A percentile compares a stretch with the other conserved stretches of the same genome.
Conservation (phyloP, 2,329 filamentous ascomycete species). For the Plectosphaerella sp. region DNA sequence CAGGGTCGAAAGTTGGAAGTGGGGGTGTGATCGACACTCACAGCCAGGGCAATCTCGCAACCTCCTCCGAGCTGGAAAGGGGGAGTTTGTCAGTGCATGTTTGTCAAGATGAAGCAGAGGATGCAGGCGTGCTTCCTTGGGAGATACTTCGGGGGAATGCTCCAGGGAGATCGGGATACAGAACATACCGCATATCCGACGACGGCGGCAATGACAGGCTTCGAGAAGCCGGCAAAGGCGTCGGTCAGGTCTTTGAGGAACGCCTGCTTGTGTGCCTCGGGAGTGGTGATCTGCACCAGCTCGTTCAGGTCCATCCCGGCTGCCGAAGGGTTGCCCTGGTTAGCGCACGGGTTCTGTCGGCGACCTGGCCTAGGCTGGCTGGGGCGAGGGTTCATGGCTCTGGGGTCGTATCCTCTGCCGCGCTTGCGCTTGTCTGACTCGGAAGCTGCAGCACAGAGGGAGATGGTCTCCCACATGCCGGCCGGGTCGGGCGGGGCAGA, state of each 20-base stretch:
- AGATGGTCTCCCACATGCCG: too few species aligned
- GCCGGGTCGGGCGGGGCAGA: too few species aligned
- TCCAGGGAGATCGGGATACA: not conserved
- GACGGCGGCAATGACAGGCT: conserved; percentile 45
- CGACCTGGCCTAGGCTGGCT: too few species aligned
- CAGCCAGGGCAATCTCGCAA: conserved; percentile 44
- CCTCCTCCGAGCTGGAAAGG: conserved; percentile 38
- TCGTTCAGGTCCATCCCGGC: conserved; percentile 16
- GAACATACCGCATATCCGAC: conserved; percentile 43
- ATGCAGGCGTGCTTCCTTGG: not conserved
- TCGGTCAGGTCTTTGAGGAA: conserved; percentile 34
- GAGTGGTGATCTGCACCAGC: conserved; percentile 14
- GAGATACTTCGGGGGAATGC: too few species aligned
- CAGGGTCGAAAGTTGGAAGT: too few species aligned
- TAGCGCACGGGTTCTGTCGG: too few species aligned
- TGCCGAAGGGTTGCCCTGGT: not conserved
- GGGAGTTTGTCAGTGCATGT: not conserved
- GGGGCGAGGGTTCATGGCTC: too few species aligned
- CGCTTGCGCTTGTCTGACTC: too few species aligned
- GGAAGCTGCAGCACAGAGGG: too few species aligned
- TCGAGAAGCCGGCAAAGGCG: conserved; percentile 30
- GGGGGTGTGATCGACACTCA: conserved; percentile 12
- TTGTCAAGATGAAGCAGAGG: too few species aligned
- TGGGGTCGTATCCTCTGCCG: too few species aligned
- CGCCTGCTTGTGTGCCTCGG: conserved; percentile 14